phyloP scores from a whole-genome alignment of 106 monocot species.

The Dendrobium huoshanense region DNA sequence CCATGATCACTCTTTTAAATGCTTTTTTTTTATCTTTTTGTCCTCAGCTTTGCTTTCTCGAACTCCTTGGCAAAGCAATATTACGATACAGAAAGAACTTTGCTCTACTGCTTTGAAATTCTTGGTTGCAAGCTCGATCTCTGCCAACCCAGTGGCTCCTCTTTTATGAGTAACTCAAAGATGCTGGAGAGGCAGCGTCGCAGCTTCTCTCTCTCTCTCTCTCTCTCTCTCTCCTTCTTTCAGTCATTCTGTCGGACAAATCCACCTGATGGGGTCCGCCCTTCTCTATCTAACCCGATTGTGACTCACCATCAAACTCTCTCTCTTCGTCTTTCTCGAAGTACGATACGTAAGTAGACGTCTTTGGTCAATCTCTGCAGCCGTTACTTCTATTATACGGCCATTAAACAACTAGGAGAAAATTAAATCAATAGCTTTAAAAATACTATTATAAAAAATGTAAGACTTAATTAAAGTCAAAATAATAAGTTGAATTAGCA shows the following conservation, averaged over 20 bases:
- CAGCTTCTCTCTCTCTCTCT: not conserved
- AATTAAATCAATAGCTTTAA: too few species aligned
- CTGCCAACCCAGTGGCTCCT: not conserved
- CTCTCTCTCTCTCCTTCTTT: too few species aligned
- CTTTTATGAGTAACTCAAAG: not conserved
- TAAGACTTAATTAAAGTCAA: too few species aligned
- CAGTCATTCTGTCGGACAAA: slow-evolving; percentile 2
- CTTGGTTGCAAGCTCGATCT: not conserved
- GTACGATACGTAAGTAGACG: too few species aligned
- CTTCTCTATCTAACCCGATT: slow-evolving; percentile 20
- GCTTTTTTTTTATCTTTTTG: not conserved
- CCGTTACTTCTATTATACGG: too few species aligned
- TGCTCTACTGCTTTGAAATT: not conserved
- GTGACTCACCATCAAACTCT: slow-evolving; percentile 15
- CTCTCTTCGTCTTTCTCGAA: too few species aligned
- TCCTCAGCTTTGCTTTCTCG: too few species aligned
- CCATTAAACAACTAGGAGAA: too few species aligned
- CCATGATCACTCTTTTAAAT: slow-evolving; percentile 13
- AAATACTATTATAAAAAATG: too few species aligned
- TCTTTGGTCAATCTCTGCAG: too few species aligned
- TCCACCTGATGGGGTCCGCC: slow-evolving; percentile 10
- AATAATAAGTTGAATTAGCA: too few species aligned
- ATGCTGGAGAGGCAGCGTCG: not conserved
- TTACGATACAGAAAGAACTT: not conserved
- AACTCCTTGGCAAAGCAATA: too few species aligned